Evolutionary conservation across 306 rosid genomes (phyloP).

Genomic region (Pyrus communis): DNA sequence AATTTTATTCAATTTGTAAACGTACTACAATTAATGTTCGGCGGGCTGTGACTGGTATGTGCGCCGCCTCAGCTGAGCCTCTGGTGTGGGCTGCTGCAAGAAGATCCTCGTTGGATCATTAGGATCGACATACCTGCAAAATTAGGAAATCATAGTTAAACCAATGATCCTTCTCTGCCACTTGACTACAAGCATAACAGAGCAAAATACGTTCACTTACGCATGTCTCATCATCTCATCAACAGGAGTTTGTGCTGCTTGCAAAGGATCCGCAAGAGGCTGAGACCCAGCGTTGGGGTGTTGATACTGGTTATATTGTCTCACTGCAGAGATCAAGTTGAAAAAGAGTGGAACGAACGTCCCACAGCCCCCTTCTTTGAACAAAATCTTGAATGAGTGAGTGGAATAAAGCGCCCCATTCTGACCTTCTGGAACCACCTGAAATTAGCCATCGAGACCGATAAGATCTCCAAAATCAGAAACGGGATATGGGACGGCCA

Average conservation of each 20-base stretch:
- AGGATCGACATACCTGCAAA: slow-evolving; percentile 93
- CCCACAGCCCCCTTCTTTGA: slow-evolving; percentile 98
- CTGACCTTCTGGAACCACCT: slow-evolving; percentile 86
- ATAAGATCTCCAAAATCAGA: not conserved
- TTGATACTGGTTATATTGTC: slow-evolving; percentile 62
- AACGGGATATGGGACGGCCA: not conserved
- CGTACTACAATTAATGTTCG: slow-evolving; percentile 32
- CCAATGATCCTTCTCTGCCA: not conserved
- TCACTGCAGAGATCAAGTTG: slow-evolving; percentile 78
- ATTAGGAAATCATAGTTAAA: not conserved
- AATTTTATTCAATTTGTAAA: not conserved
- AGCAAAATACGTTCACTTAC: slow-evolving; percentile 38
- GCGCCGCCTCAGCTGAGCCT: slow-evolving; percentile 88
- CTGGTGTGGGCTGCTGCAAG: slow-evolving; percentile 86
- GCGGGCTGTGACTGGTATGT: slow-evolving; percentile 63
- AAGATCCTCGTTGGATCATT: slow-evolving; percentile 91
- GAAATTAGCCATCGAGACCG: not conserved
- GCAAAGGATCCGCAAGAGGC: slow-evolving; percentile 67
- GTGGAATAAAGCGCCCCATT: slow-evolving; percentile 75
- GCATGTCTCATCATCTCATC: slow-evolving; percentile 99
- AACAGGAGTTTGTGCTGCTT: slow-evolving; percentile 92
- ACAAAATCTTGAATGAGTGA: slow-evolving; percentile 77
- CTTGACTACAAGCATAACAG: not conserved
- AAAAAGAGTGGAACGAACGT: slow-evolving; percentile 93
- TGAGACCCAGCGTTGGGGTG: slow-evolving; percentile 28